Base-by-base conservation (phyloP, 352 stramenopile genomes). In the Globisporangium iwayamae region DNA sequence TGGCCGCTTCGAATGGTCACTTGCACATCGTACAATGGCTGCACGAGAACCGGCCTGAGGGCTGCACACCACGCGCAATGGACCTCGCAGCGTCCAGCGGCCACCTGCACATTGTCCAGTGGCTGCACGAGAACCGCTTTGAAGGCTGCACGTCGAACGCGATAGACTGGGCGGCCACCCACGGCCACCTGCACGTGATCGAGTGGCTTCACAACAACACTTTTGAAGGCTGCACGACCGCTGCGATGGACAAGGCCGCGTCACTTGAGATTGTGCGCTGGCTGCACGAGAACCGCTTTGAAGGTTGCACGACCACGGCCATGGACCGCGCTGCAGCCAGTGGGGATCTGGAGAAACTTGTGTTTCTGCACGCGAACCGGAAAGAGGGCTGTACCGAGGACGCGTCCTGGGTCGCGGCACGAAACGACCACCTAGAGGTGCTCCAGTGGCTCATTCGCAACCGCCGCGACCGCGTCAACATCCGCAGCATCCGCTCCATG, bases 391-490 rank as follows among this genome's bases (percentile, higher is more conserved):
- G 57, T n/a, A 47, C 57, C 13, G 57, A 63, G 28, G 57, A 63
- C 45, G 57, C 57, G 11, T 34, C 57, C 16, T 63, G 43, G 41
- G 57, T 55, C 11, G 57, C 57, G 36, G 57, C 57, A 32, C 46
- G 45, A 8, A 63, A 63, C 32, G 57, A 63, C 43, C 57, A 63
- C 45, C 8, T 63, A 16, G 57, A 63, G 32, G 57, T 63, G 25
- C 57, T 63, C 8, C 57, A 63, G 57, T 63, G 57, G 57, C 57
- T 63, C 32, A 63, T 63, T 32, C 45, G 57, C 3, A 52, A 63
- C 45, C 30, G 36, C 7, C 57, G 43, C 57, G 57, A 52, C 28
- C 30, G 57, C n/a, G 57, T 63, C 45, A 63, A 63, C 30, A 63
- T 63, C 45, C 57, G 57, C 45, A 63, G 57, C 30, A 63, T 63